A percentile compares a stretch with the other conserved stretches of the same genome.
Conservation (phyloP, 495 filamentous ascomycete genomes). For the Xylaria sp. region DNA sequence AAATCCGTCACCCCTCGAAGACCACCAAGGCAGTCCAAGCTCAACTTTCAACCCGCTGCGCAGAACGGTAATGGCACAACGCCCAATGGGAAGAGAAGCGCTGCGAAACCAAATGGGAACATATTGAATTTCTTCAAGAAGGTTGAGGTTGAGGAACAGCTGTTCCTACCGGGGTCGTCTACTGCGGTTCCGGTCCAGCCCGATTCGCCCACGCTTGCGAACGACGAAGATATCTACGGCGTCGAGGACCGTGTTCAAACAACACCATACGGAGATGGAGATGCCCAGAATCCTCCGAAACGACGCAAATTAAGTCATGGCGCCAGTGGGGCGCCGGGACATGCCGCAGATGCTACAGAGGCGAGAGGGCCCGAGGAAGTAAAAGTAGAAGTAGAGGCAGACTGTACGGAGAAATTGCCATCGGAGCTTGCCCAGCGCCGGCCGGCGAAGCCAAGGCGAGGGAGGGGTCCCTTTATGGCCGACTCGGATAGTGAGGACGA, state of each 20-base stretch:
- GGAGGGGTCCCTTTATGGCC: conserved; percentile 65
- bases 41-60: conserved; percentile 32
- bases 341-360: conserved; percentile 9
- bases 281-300: conserved; percentile 35
- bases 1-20: conserved; percentile 35
- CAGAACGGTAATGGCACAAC: conserved; percentile 22
- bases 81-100: conserved; percentile 31
- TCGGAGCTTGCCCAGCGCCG: conserved; percentile 1
- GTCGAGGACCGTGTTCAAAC: conserved; percentile 28
- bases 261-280: conserved; percentile 33
- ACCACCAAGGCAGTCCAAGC: conserved; percentile 33
- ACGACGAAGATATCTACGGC: conserved; percentile 36
- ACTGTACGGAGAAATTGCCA: conserved; percentile 4
- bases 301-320: conserved; percentile 39
- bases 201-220: conserved; percentile 18
- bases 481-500: conserved; percentile 74
- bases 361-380: neutral
- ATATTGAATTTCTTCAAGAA: conserved; percentile 60
- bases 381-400: conserved; percentile 6
- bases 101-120: conserved; percentile 65
- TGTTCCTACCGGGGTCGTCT: conserved; percentile 34
- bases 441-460: conserved; percentile 25
- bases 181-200: conserved; percentile 11
- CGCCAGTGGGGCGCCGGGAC: neutral
- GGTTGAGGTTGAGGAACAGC: conserved; percentile 42